Conservation (phyloP, 139 green algal genomes). For the Picochlorum sp. region DNA sequence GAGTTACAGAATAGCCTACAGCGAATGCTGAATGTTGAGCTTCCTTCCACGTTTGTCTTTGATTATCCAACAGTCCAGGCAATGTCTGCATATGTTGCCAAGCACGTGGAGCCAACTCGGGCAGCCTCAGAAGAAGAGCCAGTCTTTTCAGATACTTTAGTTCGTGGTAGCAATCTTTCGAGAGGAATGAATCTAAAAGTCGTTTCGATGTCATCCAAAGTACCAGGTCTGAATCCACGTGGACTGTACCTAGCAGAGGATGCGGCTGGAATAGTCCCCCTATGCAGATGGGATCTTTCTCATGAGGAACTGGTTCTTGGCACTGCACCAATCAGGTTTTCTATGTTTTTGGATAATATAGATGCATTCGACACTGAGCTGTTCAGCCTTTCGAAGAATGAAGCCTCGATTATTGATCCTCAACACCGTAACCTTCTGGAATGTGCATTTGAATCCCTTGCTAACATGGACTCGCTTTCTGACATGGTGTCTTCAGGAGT, state of each 20-base stretch:
- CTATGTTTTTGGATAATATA: conserved; percentile 32
- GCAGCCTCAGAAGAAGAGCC: no score
- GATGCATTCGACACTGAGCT: conserved; percentile 59
- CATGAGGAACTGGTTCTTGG: conserved; percentile 18
- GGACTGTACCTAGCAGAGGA: background rate
- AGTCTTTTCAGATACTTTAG: no score
- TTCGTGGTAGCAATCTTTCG: no score
- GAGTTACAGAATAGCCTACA: no score
- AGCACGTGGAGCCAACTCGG: background rate
- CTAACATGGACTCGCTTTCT: background rate
- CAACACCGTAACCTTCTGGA: conserved; percentile 82
- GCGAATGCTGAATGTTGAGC: no score
- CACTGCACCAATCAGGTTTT: conserved; percentile 34
- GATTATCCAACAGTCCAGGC: no score
- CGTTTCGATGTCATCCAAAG: no score
- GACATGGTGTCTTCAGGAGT: background rate
- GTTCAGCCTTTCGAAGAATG: conserved; percentile 55
- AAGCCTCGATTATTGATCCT: conserved; percentile 73
- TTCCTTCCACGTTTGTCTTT: no score
- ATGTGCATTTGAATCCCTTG: conserved; percentile 23
- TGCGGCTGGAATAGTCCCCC: conserved; percentile 15
- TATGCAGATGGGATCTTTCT: conserved; percentile 25
- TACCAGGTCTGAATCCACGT: no score
- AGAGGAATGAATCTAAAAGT: no score
- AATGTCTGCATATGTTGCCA: no score